Conservation (phyloP, 306 rosid genomes). For the Quercus suber region DNA sequence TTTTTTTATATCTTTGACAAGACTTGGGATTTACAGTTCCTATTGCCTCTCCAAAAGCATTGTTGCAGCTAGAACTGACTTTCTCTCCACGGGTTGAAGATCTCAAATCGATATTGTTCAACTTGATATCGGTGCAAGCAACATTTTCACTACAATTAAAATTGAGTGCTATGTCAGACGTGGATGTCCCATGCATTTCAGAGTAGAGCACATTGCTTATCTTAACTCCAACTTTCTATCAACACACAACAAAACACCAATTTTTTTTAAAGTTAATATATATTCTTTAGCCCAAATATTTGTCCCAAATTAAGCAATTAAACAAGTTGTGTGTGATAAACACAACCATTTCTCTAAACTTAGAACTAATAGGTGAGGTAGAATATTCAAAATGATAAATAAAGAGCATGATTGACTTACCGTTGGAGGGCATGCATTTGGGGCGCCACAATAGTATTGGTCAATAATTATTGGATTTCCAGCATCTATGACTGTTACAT, state of each 20-base stretch:
- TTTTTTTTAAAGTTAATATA: too few relatives aligned
- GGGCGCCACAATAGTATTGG: constrained; percentile 10
- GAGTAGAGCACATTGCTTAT: neutral
- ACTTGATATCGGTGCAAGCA: constrained; percentile 7
- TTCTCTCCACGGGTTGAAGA: neutral
- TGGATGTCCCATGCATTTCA: neutral
- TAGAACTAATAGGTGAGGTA: neutral
- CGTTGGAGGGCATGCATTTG: neutral
- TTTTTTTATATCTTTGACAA: neutral
- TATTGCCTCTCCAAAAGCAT: neutral
- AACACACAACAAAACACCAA: too few relatives aligned
- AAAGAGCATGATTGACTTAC: neutral
- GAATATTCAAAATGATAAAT: neutral
- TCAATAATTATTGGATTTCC: constrained; percentile 17
- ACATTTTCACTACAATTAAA: constrained; percentile 1
- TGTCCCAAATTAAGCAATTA: too few relatives aligned
- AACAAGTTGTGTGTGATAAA: too few relatives aligned
- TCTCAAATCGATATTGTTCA: neutral
- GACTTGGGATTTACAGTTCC: constrained; percentile 1
- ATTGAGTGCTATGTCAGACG: neutral
- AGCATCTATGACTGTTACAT: neutral
- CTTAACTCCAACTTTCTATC: neutral
- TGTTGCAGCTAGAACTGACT: constrained; percentile 5
- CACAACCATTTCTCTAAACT: too few relatives aligned
- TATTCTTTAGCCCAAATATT: too few relatives aligned